These are phyloP conservation scores for Hygrophoropsis aurantiaca DNA, from an alignment of 768 basidiomycete species.

Conservation along the genomic window DNA sequence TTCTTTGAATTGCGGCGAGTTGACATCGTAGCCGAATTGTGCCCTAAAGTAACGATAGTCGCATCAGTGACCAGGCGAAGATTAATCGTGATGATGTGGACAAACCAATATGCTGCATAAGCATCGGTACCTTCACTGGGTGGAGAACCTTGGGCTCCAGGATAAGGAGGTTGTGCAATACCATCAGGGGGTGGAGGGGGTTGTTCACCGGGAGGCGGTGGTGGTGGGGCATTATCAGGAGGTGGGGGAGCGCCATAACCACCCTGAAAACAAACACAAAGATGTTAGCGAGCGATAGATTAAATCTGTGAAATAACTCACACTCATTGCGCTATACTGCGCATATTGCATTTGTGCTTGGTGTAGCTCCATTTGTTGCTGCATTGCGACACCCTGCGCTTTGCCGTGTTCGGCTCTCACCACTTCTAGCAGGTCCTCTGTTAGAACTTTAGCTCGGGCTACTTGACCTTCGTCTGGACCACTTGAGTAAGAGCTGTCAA, in stretches of 20 bases:
- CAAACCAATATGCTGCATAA: conserved; percentile 59
- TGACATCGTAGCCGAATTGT: conserved; percentile 84
- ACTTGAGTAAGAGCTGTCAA: conserved; percentile 28
- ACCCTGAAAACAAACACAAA: conserved; percentile 25
- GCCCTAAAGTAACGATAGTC: conserved; percentile 48
- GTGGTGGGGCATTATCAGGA: conserved; percentile 38
- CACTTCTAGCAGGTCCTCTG: conserved; percentile 88
- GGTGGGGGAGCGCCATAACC: conserved; percentile 35
- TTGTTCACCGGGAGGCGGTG: conserved; percentile 50
- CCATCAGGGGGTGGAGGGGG: conserved; percentile 57
- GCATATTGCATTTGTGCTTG: conserved; percentile 82
- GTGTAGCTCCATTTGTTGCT: conserved; percentile 86
- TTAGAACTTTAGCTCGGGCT: conserved; percentile 80
- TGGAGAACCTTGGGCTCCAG: conserved; percentile 11
- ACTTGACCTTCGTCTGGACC: conserved; percentile 90
- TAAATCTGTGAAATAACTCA: conserved; percentile 32
- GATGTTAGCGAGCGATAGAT: conserved; percentile 5
- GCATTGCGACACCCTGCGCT: conserved; percentile 58
- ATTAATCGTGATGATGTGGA: conserved; percentile 26
- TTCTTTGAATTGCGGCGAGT: conserved; percentile 77
- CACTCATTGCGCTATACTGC: conserved; percentile 62
- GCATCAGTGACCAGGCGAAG: conserved; percentile 7
- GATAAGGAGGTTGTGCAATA: conserved; percentile 17
- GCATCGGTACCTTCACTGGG: conserved; percentile 57
- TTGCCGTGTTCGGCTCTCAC: conserved; percentile 87